These are phyloP conservation scores for Cladophialophora bantiana DNA, from an alignment of 2,329 filamentous ascomycete genomes.

Conservation along the genomic window DNA sequence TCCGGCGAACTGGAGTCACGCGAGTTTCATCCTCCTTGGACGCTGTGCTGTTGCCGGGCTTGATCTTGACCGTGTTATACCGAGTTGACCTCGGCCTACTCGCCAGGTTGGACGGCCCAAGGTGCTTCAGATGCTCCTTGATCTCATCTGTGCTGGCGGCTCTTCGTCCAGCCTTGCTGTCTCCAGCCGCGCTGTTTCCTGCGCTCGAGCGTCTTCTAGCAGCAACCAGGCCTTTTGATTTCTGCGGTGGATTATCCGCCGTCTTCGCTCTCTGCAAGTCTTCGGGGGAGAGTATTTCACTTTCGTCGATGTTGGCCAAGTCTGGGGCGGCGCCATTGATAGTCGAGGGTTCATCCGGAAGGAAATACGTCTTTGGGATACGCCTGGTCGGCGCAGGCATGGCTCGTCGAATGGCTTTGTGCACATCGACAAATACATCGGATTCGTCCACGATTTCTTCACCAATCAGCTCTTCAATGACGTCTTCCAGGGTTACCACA, in stretches of 20 bases:
- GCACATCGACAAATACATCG: slow-evolving; percentile 96
- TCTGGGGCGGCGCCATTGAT: slow-evolving; percentile 42
- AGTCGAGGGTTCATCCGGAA: slow-evolving; percentile 48
- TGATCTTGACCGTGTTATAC: slow-evolving; percentile 70
- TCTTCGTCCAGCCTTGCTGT: slow-evolving; percentile 51
- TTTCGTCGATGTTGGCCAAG: slow-evolving; percentile 57
- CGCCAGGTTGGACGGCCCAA: slow-evolving; percentile 69
- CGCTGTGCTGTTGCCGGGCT: slow-evolving; percentile 57
- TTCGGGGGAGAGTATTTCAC: slow-evolving; percentile 44
- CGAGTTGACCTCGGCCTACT: slow-evolving; percentile 66
- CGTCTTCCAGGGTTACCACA: slow-evolving; percentile 94
- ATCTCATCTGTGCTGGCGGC: slow-evolving; percentile 62
- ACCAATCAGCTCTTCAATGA: slow-evolving; percentile 97
- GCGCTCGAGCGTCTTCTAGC: slow-evolving; percentile 45
- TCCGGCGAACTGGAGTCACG: slow-evolving; percentile 45
- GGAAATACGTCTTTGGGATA: slow-evolving; percentile 63
- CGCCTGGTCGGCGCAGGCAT: slow-evolving; percentile 81
- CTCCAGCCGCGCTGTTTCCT: slow-evolving; percentile 42
- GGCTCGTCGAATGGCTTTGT: slow-evolving; percentile 93
- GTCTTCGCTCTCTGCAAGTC: slow-evolving; percentile 37
- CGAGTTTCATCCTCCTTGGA: slow-evolving; percentile 49
- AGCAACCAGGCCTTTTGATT: slow-evolving; percentile 41
- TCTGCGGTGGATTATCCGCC: slow-evolving; percentile 42
- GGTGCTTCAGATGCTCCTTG: slow-evolving; percentile 66
- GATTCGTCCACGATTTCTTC: slow-evolving; percentile 99